Evolutionary conservation across 2,329 filamentous ascomycete species (phyloP).

Genomic region (Paecilomyces formosus): DNA sequence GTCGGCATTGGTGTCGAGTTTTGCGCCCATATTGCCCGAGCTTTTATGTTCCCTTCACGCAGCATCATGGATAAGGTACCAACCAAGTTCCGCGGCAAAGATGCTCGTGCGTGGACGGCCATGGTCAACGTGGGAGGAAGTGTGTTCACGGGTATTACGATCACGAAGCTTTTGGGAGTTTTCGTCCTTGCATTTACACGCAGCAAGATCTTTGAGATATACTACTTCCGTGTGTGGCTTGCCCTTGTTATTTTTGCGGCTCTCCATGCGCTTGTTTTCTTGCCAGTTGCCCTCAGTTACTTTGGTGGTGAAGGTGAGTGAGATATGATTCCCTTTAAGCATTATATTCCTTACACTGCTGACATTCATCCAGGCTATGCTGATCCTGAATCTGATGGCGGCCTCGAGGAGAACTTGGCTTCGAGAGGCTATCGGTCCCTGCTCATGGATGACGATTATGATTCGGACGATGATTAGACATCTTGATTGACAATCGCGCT

Average conservation of each 20-base stretch:
- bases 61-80: conserved; percentile 74
- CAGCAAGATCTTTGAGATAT: conserved; percentile 98
- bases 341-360: conserved; percentile 1
- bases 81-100: conserved; percentile 68
- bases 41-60: conserved; percentile 86
- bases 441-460: conserved; percentile 65
- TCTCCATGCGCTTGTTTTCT: conserved; percentile 78
- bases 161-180: conserved; percentile 91
- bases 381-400: conserved; percentile 79
- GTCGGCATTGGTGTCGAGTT: conserved; percentile 96
- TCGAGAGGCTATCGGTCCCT: conserved; percentile 70
- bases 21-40: conserved; percentile 90
- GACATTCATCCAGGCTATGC: conserved; percentile 56
- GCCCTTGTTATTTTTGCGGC: conserved; percentile 85
- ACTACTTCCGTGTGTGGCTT: conserved; percentile 97
- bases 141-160: conserved; percentile 91
- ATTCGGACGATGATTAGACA: conserved; percentile 57
- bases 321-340: background rate
- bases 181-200: conserved; percentile 87
- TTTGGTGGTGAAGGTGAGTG: conserved; percentile 67
- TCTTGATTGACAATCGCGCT: background rate
- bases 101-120: conserved; percentile 85
- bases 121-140: conserved; percentile 90
- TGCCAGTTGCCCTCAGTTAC: conserved; percentile 82
- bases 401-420: conserved; percentile 81